Evolutionary conservation across 2,329 filamentous ascomycete genomes (phyloP).

Genomic region (Fusarium gaditjirri): DNA sequence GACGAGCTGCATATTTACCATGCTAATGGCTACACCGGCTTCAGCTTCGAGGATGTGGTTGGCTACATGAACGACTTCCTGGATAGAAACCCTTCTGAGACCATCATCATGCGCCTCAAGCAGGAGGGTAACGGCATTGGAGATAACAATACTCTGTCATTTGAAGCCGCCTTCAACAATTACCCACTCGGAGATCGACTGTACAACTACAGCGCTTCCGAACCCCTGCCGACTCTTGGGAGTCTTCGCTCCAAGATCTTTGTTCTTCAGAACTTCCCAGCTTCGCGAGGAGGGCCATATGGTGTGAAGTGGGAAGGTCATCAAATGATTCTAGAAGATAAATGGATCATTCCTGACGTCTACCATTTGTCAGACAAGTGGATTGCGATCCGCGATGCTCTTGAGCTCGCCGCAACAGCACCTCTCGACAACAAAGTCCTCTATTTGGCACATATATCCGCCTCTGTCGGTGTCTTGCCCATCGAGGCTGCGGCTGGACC

Average conservation of each 20-base stretch:
- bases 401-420: constrained; percentile 51
- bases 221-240: constrained; percentile 56
- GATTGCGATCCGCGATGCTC: constrained; percentile 54
- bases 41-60: constrained; percentile 56
- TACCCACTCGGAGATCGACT: constrained; percentile 54
- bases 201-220: constrained; percentile 47
- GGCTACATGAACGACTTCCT: constrained; percentile 58
- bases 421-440: constrained; percentile 51
- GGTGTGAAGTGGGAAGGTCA: constrained; percentile 58
- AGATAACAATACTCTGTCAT: constrained; percentile 51
- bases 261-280: constrained; percentile 60
- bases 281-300: constrained; percentile 47
- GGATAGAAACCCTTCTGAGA: constrained; percentile 56
- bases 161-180: constrained; percentile 57
- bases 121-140: constrained; percentile 56
- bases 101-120: constrained; percentile 63
- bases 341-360: constrained; percentile 57
- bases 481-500: constrained; percentile 62
- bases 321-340: constrained; percentile 59
- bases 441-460: constrained; percentile 60
- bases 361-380: constrained; percentile 59
- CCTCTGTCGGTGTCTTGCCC: constrained; percentile 59
- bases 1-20: constrained; percentile 60
- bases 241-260: constrained; percentile 58
- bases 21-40: constrained; percentile 57